These are phyloP conservation scores for Alternaria sp. DNA, from an alignment of 2,329 filamentous ascomycete species.

Conservation along the genomic window DNA sequence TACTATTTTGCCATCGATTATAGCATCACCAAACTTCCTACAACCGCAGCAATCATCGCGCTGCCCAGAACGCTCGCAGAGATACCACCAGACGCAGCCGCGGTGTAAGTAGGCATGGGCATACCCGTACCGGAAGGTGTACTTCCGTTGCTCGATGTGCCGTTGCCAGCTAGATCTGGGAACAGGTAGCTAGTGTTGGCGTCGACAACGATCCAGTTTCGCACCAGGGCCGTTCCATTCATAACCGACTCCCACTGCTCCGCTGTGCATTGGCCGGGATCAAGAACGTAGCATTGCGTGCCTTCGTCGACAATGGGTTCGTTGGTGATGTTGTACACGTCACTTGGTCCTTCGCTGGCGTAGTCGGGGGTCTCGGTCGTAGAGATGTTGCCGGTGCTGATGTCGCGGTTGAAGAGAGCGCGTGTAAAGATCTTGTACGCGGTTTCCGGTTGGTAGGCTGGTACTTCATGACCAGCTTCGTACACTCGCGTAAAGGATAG, in stretches of 20 bases:
- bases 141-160: constrained; percentile 16
- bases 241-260: constrained; percentile 43
- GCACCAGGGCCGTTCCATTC: constrained; percentile 38
- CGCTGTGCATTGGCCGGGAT: constrained; percentile 35
- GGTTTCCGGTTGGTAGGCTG: constrained; percentile 56
- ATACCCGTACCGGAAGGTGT: background rate
- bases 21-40: constrained; percentile 18
- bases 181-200: constrained; percentile 40
- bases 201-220: constrained; percentile 45
- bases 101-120: background rate
- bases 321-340: constrained; percentile 55
- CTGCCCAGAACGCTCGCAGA: constrained; percentile 8
- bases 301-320: constrained; percentile 49
- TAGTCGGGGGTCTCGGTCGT: constrained; percentile 51
- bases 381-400: constrained; percentile 60
- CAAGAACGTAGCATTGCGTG: constrained; percentile 45
- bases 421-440: constrained; percentile 61
- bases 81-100: constrained; percentile 13
- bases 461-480: constrained; percentile 60
- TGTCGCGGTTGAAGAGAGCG: constrained; percentile 58
- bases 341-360: constrained; percentile 41
- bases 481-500: constrained; percentile 60
- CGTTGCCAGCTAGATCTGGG: constrained; percentile 29
- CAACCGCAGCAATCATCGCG: constrained; percentile 7
- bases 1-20: background rate